These are phyloP conservation scores for Aspergillus puulaauensis DNA, from an alignment of 2,329 filamentous ascomycete genomes.

Conservation along the genomic window DNA sequence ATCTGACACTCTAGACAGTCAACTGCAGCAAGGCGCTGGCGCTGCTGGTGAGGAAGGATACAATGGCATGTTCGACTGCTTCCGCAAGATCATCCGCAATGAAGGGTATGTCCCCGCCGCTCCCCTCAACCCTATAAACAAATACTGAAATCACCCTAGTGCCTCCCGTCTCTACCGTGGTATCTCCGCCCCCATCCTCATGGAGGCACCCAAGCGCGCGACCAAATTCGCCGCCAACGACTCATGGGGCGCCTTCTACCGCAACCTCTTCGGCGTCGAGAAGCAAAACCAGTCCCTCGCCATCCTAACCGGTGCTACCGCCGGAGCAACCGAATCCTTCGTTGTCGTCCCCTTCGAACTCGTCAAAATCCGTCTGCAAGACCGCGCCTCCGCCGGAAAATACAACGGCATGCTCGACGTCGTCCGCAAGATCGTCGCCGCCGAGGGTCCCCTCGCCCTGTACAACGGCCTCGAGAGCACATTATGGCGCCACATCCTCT, in stretches of 20 bases:
- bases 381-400: slow-evolving; percentile 84
- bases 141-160: slow-evolving; percentile 44
- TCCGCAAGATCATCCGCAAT: slow-evolving; percentile 92
- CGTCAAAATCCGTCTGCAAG: slow-evolving; percentile 96
- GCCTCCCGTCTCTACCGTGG: slow-evolving; percentile 91
- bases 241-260: slow-evolving; percentile 94
- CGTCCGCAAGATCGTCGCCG: slow-evolving; percentile 67
- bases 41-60: slow-evolving; percentile 75
- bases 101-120: slow-evolving; percentile 67
- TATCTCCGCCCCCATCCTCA: slow-evolving; percentile 92
- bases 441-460: slow-evolving; percentile 81
- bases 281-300: slow-evolving; percentile 93
- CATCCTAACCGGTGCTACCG: slow-evolving; percentile 88
- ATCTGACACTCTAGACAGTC: slow-evolving; percentile 51
- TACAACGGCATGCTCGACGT: slow-evolving; percentile 56
- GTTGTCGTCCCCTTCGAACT: slow-evolving; percentile 98
- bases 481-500: slow-evolving; percentile 90
- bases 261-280: slow-evolving; percentile 74
- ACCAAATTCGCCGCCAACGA: slow-evolving; percentile 99
- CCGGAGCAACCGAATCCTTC: slow-evolving; percentile 92
- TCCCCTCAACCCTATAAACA: not conserved
- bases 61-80: slow-evolving; percentile 97
- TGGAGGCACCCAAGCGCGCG: slow-evolving; percentile 94
- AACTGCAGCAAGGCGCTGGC: slow-evolving; percentile 76
- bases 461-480: slow-evolving; percentile 98